These are phyloP conservation scores for Metschnikowia colocasiae DNA, from an alignment of 805 yeast species.

Conservation along the genomic window DNA sequence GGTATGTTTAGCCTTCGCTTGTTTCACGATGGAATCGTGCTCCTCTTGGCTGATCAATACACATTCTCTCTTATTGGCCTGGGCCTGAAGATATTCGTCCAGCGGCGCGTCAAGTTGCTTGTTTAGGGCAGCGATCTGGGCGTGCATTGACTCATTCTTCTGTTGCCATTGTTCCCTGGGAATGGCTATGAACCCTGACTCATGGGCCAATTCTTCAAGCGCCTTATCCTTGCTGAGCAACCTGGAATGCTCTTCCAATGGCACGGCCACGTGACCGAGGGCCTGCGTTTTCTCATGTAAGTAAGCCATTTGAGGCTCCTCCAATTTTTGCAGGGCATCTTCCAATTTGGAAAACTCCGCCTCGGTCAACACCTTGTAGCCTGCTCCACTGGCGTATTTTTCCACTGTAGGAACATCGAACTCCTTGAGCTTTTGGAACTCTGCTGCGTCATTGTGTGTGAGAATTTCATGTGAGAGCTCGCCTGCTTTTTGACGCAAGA, in stretches of 20 bases:
- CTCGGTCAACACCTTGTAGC: slow-evolving; percentile 14
- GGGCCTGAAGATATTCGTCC: slow-evolving; percentile 11
- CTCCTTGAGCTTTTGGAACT: slow-evolving; percentile 1
- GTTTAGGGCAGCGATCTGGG: not conserved
- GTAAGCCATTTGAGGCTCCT: slow-evolving; percentile 8
- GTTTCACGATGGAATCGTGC: slow-evolving; percentile 10
- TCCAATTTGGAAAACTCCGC: slow-evolving; percentile 6
- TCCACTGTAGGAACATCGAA: slow-evolving; percentile 17
- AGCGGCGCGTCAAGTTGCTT: slow-evolving; percentile 11
- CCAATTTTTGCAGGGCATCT: slow-evolving; percentile 1
- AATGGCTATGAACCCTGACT: slow-evolving; percentile 7
- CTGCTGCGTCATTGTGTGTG: slow-evolving; percentile 5
- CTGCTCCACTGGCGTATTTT: slow-evolving; percentile 5
- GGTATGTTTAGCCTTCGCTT: slow-evolving; percentile 17
- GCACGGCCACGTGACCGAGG: slow-evolving; percentile 7
- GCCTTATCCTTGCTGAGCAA: slow-evolving; percentile 4
- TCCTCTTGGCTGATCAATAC: slow-evolving; percentile 7
- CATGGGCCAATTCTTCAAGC: slow-evolving; percentile 11
- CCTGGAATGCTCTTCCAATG: not conserved
- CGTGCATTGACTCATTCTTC: slow-evolving; percentile 9
- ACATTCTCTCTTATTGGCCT: slow-evolving; percentile 4
- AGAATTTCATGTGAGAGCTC: slow-evolving; percentile 5
- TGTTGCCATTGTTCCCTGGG: not conserved
- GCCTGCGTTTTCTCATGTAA: slow-evolving; percentile 4
- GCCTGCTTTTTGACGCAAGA: slow-evolving; percentile 10